Conservation (phyloP, 495 filamentous ascomycete species). For the Neurospora tetrasperma region DNA sequence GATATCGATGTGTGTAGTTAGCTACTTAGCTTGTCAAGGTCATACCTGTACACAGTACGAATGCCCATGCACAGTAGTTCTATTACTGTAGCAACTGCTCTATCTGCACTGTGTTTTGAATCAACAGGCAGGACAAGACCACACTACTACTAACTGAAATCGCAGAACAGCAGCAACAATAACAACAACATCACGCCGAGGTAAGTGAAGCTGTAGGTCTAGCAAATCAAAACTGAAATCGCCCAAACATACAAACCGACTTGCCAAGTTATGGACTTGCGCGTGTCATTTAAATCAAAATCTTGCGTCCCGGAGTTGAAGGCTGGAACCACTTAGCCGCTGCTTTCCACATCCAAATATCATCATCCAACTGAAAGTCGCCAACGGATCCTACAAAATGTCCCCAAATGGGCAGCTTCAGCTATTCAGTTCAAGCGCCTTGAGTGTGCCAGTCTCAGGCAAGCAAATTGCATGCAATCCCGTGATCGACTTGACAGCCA, state of each 20-base stretch:
- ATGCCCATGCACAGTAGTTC: not conserved
- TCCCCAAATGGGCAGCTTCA: slow-evolving; percentile 22
- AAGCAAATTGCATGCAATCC: slow-evolving; percentile 64
- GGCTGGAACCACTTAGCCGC: not conserved
- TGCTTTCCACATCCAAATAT: not conserved
- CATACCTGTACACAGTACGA: not conserved
- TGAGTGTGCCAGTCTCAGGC: slow-evolving; percentile 25
- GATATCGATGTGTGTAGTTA: not conserved
- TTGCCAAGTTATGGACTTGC: not conserved
- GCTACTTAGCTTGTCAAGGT: not conserved
- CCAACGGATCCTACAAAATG: slow-evolving; percentile 11
- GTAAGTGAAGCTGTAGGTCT: not conserved
- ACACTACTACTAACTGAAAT: not conserved
- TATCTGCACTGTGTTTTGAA: not conserved
- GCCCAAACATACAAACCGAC: not conserved
- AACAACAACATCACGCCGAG: not conserved
- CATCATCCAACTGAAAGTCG: not conserved
- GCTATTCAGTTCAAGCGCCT: slow-evolving; percentile 33
- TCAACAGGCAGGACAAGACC: not conserved
- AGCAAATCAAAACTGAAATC: not conserved
- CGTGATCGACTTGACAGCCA: slow-evolving; percentile 71
- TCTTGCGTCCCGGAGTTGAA: not conserved
- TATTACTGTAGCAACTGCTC: not conserved
- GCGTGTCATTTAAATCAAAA: not conserved
- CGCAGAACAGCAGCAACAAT: not conserved